A percentile compares a stretch with the other conserved stretches of the same genome.
phyloP scores from a whole-genome alignment of 345 rosid species.

The Eucalyptus curtisii region DNA sequence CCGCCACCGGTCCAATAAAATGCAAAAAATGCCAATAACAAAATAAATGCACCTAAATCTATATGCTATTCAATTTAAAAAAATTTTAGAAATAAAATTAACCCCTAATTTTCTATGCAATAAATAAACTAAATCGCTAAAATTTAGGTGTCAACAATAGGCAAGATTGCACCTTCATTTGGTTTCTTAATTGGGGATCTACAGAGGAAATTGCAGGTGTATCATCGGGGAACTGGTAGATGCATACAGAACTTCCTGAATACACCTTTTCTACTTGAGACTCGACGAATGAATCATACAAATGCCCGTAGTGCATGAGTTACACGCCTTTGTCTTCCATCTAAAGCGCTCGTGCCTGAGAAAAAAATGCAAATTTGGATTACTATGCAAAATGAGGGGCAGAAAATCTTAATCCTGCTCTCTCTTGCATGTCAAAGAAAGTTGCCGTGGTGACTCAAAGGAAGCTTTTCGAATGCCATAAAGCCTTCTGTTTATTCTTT shows the following conservation, averaged over 20 bases:
- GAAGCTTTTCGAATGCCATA: too few species aligned
- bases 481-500: too few species aligned
- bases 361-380: not conserved
- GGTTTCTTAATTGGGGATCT: not conserved
- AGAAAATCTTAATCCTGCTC: not conserved
- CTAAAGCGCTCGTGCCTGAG: not conserved
- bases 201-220: slow-evolving; percentile 8
- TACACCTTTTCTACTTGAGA: not conserved
- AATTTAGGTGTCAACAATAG: too few species aligned
- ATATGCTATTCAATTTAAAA: too few species aligned
- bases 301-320: not conserved
- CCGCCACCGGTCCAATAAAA: too few species aligned
- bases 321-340: not conserved
- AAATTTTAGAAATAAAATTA: too few species aligned
- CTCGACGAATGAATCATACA: not conserved
- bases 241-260: not conserved
- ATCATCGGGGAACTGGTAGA: not conserved
- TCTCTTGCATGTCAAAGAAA: not conserved
- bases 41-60: too few species aligned
- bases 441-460: not conserved
- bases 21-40: too few species aligned
- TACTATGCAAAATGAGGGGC: not conserved
- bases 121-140: too few species aligned
- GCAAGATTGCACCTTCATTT: not conserved
- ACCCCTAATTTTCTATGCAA: too few species aligned